phyloP scores from a whole-genome alignment of 345 rosid genomes.

The Rhodomyrtus tomentosa region DNA sequence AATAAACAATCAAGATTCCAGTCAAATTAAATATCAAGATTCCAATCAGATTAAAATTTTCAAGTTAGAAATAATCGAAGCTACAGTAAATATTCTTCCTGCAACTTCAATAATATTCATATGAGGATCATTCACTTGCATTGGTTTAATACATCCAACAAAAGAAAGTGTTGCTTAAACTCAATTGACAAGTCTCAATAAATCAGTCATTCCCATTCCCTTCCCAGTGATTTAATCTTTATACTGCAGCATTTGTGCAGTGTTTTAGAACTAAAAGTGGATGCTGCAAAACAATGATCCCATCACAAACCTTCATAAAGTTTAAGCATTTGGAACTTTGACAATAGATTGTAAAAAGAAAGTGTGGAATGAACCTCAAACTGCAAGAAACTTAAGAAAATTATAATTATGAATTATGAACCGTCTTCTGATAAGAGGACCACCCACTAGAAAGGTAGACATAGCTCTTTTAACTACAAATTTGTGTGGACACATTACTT shows the following conservation, averaged over 20 bases:
- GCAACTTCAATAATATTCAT: neutral
- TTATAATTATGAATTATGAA: neutral
- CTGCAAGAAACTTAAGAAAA: neutral
- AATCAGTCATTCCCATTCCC: neutral
- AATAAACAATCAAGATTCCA: neutral
- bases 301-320: neutral
- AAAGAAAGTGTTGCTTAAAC: neutral
- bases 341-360: neutral
- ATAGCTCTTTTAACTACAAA: neutral
- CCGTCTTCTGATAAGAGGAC: neutral
- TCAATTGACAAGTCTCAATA: neutral
- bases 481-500: neutral
- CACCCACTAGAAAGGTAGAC: neutral
- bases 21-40: neutral
- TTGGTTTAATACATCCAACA: neutral
- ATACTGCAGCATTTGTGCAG: neutral
- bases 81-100: neutral
- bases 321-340: neutral
- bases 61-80: neutral
- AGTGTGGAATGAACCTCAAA: neutral
- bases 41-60: neutral
- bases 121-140: neutral
- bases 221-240: neutral
- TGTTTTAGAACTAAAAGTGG: neutral
- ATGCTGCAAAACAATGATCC: neutral